phyloP scores from a whole-genome alignment of 2,329 filamentous ascomycete genomes.

The Calonectria henricotiae region DNA sequence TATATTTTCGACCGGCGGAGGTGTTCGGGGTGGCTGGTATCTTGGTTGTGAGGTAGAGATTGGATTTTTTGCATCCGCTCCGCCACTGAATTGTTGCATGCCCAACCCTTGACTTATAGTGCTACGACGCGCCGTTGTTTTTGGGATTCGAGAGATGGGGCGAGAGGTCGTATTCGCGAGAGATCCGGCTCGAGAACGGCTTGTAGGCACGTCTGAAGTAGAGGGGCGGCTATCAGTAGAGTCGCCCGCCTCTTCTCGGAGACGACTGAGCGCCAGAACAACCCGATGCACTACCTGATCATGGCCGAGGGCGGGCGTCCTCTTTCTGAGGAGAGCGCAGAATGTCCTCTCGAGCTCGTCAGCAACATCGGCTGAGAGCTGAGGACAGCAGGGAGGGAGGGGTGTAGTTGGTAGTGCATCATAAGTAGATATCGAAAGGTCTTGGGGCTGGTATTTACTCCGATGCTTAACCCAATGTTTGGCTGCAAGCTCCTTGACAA shows the following conservation, averaged over 20 bases:
- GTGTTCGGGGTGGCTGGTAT: conserved; percentile 45
- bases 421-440: conserved; percentile 52
- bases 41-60: conserved; percentile 45
- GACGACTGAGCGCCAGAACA: conserved; percentile 56
- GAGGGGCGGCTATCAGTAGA: conserved; percentile 41
- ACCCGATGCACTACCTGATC: conserved; percentile 66
- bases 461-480: conserved; percentile 67
- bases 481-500: conserved; percentile 63
- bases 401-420: conserved; percentile 54
- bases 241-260: conserved; percentile 42
- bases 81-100: conserved; percentile 36
- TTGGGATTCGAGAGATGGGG: conserved; percentile 47
- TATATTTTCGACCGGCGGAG: conserved; percentile 48
- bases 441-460: conserved; percentile 56
- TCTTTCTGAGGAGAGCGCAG: conserved; percentile 65
- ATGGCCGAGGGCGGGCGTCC: conserved; percentile 59
- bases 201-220: conserved; percentile 37
- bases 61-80: conserved; percentile 37
- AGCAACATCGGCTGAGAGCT: conserved; percentile 65
- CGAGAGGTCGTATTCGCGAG: conserved; percentile 38
- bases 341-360: conserved; percentile 67
- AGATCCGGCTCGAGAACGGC: conserved; percentile 44
- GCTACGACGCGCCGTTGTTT: conserved; percentile 42
- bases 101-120: conserved; percentile 37
- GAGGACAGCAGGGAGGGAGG: conserved; percentile 65